A percentile compares a stretch with the other conserved stretches of the same genome.
phyloP scores from a whole-genome alignment of 805 yeast genomes.

The Pichia rugopelliculosa region DNA sequence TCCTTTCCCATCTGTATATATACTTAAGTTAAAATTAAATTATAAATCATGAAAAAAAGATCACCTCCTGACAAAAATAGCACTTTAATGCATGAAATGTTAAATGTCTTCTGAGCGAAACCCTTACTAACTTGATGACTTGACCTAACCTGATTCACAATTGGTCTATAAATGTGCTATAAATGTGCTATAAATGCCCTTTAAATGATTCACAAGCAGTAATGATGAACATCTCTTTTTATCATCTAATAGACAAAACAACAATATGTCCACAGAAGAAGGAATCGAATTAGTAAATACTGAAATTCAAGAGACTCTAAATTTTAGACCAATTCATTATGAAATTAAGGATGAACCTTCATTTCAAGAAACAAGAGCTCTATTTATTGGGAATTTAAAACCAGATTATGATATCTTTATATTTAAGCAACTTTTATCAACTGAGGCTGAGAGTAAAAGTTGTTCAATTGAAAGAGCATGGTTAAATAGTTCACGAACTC shows the following conservation, averaged over 20 bases:
- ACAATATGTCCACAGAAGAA: not conserved
- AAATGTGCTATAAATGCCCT: too few relatives aligned
- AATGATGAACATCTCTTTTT: too few relatives aligned
- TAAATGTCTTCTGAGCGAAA: too few relatives aligned
- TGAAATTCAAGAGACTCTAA: not conserved
- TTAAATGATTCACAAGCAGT: too few relatives aligned
- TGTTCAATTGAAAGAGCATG: slow-evolving; percentile 37
- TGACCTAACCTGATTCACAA: too few relatives aligned
- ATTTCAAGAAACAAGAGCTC: slow-evolving; percentile 35
- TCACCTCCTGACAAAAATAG: too few relatives aligned
- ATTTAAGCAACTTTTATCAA: slow-evolving; percentile 32
- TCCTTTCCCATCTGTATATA: slow-evolving; percentile 3
- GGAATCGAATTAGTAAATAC: not conserved
- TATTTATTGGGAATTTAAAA: slow-evolving; percentile 38
- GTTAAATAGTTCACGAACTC: slow-evolving; percentile 35
- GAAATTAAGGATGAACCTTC: slow-evolving; percentile 18
- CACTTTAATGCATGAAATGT: too few relatives aligned
- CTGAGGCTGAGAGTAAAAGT: slow-evolving; percentile 22
- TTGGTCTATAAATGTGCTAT: too few relatives aligned
- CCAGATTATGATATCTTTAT: slow-evolving; percentile 32
- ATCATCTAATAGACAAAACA: too few relatives aligned
- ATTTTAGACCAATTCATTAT: not conserved
- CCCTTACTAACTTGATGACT: too few relatives aligned
- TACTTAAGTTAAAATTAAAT: not conserved
- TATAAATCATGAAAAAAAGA: not conserved